Conservation (phyloP, 2,329 filamentous ascomycete genomes). For the Kalaharituber pfeilii region DNA sequence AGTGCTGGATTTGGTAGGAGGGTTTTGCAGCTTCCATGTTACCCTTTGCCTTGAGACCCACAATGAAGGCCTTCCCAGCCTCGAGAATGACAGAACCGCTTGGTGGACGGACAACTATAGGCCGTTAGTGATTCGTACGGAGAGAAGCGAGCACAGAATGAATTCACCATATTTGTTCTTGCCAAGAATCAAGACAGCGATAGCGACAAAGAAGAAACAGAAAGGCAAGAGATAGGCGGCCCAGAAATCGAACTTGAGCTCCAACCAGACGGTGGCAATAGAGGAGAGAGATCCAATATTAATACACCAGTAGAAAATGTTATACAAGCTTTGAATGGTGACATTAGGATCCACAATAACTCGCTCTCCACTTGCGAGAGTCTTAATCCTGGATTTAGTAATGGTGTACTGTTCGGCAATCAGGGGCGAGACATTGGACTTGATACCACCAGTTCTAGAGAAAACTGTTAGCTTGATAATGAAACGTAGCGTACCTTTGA, state of each 20-base stretch:
- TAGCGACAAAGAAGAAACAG: conserved; percentile 45
- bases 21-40: conserved; percentile 46
- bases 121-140: background rate
- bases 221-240: conserved; percentile 45
- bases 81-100: conserved; percentile 48
- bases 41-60: conserved; percentile 32
- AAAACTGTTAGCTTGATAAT: background rate
- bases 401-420: conserved; percentile 49
- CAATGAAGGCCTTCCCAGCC: conserved; percentile 44
- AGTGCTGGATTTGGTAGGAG: conserved; percentile 40
- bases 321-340: conserved; percentile 52
- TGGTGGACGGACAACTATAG: conserved; percentile 34
- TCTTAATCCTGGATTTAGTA: conserved; percentile 38
- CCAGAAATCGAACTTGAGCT: conserved; percentile 47
- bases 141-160: conserved; percentile 8
- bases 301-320: conserved; percentile 58
- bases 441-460: conserved; percentile 46
- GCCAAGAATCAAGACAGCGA: conserved; percentile 34
- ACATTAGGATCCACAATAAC: conserved; percentile 50
- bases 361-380: conserved; percentile 35
- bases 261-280: conserved; percentile 50
- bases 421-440: conserved; percentile 42
- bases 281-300: conserved; percentile 54
- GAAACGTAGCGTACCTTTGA: too few relatives aligned
- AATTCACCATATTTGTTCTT: conserved; percentile 31